Percentiles rank a stretch among this genome's conserved stretches.
phyloP scores from a whole-genome alignment of 768 basidiomycete species.

The Krasilnikovozyma curviuscula region DNA sequence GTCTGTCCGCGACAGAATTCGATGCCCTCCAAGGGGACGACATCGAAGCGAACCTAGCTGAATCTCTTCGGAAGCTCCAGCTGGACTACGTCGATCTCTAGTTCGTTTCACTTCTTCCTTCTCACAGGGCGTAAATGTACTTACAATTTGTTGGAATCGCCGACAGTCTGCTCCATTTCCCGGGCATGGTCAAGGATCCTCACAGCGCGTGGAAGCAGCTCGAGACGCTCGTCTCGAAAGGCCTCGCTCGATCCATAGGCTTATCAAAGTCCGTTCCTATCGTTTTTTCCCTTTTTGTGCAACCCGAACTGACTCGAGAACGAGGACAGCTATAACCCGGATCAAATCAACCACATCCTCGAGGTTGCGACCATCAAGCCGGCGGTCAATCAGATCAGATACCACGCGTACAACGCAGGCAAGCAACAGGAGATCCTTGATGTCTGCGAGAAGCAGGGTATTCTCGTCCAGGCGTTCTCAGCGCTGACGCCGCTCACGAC shows the following conservation, averaged over 20 bases:
- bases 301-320: not conserved
- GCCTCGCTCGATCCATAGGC: slow-evolving; percentile 3
- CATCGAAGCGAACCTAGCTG: no score
- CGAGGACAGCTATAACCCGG: slow-evolving; percentile 1
- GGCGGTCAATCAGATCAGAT: slow-evolving; percentile 5
- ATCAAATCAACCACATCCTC: not conserved
- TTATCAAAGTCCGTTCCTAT: not conserved
- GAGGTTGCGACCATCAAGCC: slow-evolving; percentile 8
- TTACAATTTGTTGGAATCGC: slow-evolving; percentile 10
- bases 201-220: slow-evolving; percentile 2
- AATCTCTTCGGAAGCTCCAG: no score
- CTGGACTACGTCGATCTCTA: no score
- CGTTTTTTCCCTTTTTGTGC: not conserved
- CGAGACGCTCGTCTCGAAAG: slow-evolving; percentile 2
- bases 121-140: no score
- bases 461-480: slow-evolving; percentile 7
- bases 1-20: no score
- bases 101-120: no score
- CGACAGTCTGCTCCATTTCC: slow-evolving; percentile 38
- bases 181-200: not conserved
- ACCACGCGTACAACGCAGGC: slow-evolving; percentile 11
- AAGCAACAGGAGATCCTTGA: not conserved
- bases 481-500: slow-evolving; percentile 7
- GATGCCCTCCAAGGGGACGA: no score
- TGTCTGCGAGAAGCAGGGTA: slow-evolving; percentile 1